A percentile compares a stretch with the other conserved stretches of the same genome.
Evolutionary conservation across 306 rosid genomes (phyloP).

Genomic region (Abrus pulchellus): DNA sequence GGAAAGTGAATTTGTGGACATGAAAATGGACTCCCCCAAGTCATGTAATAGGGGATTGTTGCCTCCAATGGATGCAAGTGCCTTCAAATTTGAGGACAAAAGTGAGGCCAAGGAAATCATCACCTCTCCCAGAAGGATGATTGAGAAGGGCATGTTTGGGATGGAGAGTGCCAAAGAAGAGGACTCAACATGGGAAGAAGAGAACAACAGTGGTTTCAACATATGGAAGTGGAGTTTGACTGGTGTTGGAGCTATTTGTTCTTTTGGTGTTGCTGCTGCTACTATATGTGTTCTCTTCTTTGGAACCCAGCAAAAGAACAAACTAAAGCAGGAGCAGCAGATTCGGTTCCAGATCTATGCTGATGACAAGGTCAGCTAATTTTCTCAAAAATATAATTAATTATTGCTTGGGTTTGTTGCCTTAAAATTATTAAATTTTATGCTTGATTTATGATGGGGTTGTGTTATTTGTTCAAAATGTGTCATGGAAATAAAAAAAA

Average conservation of each 20-base stretch:
- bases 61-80: conserved; percentile 36
- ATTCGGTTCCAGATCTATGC: conserved; percentile 70
- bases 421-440: not conserved
- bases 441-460: not conserved
- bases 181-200: conserved; percentile 48
- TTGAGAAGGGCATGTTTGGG: conserved; percentile 39
- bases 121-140: conserved; percentile 64
- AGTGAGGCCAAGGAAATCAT: conserved; percentile 52
- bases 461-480: not conserved
- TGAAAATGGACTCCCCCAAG: conserved; percentile 81
- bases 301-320: conserved; percentile 67
- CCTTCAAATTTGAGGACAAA: conserved; percentile 56
- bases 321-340: conserved; percentile 55
- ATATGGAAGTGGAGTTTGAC: conserved; percentile 74
- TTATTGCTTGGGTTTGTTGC: not conserved
- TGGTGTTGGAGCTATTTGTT: conserved; percentile 90
- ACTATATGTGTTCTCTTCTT: conserved; percentile 73
- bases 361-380: conserved; percentile 72
- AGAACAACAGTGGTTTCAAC: conserved; percentile 51
- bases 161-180: conserved; percentile 43
- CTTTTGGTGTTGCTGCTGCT: conserved; percentile 88
- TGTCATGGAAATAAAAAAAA: not conserved
- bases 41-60: conserved; percentile 44
- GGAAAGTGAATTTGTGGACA: conserved; percentile 88
- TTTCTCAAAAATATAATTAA: not conserved